phyloP scores from a whole-genome alignment of 2,329 filamentous ascomycete species.

The Cladosporium sp. region DNA sequence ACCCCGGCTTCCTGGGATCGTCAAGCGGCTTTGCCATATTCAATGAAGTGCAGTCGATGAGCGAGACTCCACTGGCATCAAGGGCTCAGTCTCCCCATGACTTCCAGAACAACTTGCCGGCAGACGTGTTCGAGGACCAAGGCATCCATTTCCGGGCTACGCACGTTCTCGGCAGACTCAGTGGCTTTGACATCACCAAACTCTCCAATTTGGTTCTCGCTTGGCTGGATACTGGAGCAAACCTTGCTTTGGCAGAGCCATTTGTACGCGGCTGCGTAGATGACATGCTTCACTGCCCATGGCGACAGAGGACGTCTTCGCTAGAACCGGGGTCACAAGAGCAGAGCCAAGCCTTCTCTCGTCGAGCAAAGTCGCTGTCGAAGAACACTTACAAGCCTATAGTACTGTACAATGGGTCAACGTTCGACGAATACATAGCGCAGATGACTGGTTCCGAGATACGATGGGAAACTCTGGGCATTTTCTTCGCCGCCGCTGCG shows the following conservation, averaged over 20 bases:
- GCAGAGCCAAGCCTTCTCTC: not conserved
- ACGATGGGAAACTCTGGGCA: conserved; percentile 38
- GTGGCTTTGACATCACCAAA: conserved; percentile 10
- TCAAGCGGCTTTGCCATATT: conserved; percentile 32
- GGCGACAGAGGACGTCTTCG: conserved; percentile 5
- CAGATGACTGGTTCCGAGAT: conserved; percentile 17
- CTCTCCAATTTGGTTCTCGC: conserved; percentile 21
- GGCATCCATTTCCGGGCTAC: not conserved
- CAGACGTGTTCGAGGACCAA: conserved; percentile 5
- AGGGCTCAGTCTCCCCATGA: conserved; percentile 3
- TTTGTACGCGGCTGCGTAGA: conserved; percentile 22
- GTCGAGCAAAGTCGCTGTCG: not conserved
- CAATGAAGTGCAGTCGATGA: conserved; percentile 25
- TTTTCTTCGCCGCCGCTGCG: conserved; percentile 37
- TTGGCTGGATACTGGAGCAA: conserved; percentile 26
- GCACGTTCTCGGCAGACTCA: conserved; percentile 3
- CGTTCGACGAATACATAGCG: conserved; percentile 9
- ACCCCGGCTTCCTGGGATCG: conserved; percentile 31
- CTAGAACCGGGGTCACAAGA: conserved; percentile 11
- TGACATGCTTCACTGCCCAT: conserved; percentile 16
- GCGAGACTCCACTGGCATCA: conserved; percentile 3
- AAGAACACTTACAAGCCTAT: conserved; percentile 5
- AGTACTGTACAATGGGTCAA: not conserved
- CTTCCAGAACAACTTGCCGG: not conserved
- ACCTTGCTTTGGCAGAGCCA: conserved; percentile 25